Evolutionary conservation across 1,284 basidiomycete species (phyloP).

Genomic region (Cryptococcus jaspeensis): DNA sequence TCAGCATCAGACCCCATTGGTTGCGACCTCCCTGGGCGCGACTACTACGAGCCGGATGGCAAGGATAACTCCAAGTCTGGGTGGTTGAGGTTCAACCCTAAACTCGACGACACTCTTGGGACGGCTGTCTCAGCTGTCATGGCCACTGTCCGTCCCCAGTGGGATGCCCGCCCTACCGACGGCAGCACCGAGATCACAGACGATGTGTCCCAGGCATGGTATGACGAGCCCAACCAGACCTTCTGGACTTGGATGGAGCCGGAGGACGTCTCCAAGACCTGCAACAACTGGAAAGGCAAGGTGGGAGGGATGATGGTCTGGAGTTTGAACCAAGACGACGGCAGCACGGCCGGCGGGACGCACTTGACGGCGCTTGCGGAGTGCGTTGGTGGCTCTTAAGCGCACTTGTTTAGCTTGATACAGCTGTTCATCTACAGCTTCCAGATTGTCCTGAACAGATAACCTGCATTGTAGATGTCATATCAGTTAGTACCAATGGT

Average conservation of each 20-base stretch:
- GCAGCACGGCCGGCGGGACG: conserved; percentile 12
- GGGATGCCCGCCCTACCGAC: conserved; percentile 5
- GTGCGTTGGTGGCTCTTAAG: conserved; percentile 10
- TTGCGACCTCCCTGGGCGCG: conserved; percentile 19
- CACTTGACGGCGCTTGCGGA: conserved; percentile 13
- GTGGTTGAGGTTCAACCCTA: conserved; percentile 18
- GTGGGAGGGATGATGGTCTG: conserved; percentile 30
- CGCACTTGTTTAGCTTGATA: not conserved
- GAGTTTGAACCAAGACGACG: conserved; percentile 25
- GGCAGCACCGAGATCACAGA: conserved; percentile 4
- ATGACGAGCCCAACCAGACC: conserved; percentile 6
- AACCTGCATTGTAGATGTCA: not conserved
- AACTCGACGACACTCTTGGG: conserved; percentile 8
- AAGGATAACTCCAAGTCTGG: conserved; percentile 21
- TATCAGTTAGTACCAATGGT: not conserved
- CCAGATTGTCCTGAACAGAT: not conserved
- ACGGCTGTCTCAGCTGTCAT: not conserved
- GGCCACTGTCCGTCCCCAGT: conserved; percentile 4
- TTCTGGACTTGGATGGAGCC: conserved; percentile 33
- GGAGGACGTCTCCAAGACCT: conserved; percentile 19
- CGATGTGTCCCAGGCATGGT: conserved; percentile 13
- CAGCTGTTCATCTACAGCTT: not conserved
- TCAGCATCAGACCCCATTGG: conserved; percentile 17
- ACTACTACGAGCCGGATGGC: conserved; percentile 7
- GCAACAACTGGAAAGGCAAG: conserved; percentile 17